Percentiles rank a stretch among this genome's conserved stretches.
Conservation (phyloP, 345 rosid genomes). For the Leavenworthia alabamica region DNA sequence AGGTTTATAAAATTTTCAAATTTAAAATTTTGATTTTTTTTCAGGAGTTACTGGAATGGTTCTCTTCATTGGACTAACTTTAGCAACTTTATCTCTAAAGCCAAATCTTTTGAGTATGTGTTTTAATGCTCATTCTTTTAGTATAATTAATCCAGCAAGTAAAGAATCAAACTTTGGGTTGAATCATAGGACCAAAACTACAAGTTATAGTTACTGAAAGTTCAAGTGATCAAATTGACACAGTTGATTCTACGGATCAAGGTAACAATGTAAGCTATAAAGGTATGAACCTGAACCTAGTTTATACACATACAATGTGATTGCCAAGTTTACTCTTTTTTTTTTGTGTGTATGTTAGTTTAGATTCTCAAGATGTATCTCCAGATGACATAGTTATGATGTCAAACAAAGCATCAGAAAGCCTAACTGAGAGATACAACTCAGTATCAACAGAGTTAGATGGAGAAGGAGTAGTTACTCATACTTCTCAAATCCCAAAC, state of each 20-base stretch:
- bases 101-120: slow-evolving; percentile 42
- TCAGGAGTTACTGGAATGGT: slow-evolving; percentile 62
- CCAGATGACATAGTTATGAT: slow-evolving; percentile 11
- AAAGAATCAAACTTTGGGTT: neutral
- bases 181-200: slow-evolving; percentile 43
- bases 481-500: slow-evolving; percentile 23
- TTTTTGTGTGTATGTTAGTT: no score
- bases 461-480: slow-evolving; percentile 26
- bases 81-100: slow-evolving; percentile 53
- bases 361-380: slow-evolving; percentile 14
- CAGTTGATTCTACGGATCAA: slow-evolving; percentile 3
- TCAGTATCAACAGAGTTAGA: slow-evolving; percentile 31
- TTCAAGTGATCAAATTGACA: slow-evolving; percentile 25
- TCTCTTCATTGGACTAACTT: slow-evolving; percentile 50
- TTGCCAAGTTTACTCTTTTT: no score
- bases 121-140: no score
- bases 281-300: slow-evolving; percentile 28
- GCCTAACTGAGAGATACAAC: slow-evolving; percentile 23
- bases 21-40: neutral
- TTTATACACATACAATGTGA: no score
- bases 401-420: slow-evolving; percentile 25
- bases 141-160: neutral
- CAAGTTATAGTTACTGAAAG: slow-evolving; percentile 38
- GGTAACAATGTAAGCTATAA: slow-evolving; percentile 26
- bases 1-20: no score